Evolutionary conservation across 352 stramenopile genomes (phyloP).

Genomic region (Phytophthora ohioensis): DNA sequence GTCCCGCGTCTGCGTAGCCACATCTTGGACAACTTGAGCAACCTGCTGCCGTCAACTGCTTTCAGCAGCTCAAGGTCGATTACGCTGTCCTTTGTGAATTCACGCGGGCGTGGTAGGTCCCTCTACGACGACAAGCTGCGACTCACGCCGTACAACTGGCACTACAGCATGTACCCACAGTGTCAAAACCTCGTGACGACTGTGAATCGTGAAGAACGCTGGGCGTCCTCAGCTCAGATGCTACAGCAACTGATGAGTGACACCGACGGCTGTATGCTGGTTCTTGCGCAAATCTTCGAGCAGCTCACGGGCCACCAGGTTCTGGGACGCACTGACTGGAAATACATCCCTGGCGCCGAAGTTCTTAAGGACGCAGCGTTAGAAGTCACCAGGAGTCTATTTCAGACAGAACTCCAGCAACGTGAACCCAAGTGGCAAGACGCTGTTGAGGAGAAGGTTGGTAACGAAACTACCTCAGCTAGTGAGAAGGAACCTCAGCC

Average conservation of each 20-base stretch:
- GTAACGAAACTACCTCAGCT: conserved; percentile 24
- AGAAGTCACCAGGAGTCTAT: conserved; percentile 50
- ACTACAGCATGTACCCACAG: conserved; percentile 54
- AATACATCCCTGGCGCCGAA: conserved; percentile 59
- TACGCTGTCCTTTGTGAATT: conserved; percentile 33
- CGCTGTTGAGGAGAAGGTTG: conserved; percentile 38
- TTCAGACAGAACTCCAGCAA: conserved; percentile 50
- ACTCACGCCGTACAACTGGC: conserved; percentile 67
- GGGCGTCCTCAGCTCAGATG: conserved; percentile 40
- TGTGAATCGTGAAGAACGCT: conserved; percentile 57
- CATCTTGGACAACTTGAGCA: conserved; percentile 59
- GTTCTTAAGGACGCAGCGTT: conserved; percentile 56
- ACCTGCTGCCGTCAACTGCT: conserved; percentile 27
- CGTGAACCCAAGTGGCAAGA: conserved; percentile 50
- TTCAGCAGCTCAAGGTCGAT: conserved; percentile 30
- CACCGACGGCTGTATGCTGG: conserved; percentile 49
- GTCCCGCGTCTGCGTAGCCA: conserved; percentile 59
- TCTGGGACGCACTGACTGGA: conserved; percentile 67
- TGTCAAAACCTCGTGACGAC: conserved; percentile 58
- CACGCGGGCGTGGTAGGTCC: conserved; percentile 45
- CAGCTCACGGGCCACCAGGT: conserved; percentile 55
- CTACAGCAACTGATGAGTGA: conserved; percentile 47
- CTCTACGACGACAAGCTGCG: conserved; percentile 55
- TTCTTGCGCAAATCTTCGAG: conserved; percentile 66
- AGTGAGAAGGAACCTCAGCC: conserved; percentile 42